A percentile compares a stretch with the other conserved stretches of the same genome.
Conservation (phyloP, 306 rosid species). For the Senna tora region DNA sequence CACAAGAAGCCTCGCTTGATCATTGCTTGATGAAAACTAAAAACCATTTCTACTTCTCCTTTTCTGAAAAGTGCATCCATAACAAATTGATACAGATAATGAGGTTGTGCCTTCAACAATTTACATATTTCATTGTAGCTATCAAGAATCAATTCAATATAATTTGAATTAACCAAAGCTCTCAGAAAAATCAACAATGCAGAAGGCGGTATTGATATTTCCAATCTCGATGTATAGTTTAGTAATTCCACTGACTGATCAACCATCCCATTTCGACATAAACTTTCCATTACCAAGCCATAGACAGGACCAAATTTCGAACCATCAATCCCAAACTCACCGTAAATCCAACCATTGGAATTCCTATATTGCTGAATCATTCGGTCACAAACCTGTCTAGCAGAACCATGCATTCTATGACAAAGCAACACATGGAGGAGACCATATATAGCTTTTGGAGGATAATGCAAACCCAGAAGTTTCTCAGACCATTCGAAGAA, state of each 20-base stretch:
- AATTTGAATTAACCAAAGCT: slow-evolving; percentile 32
- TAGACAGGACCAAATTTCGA: slow-evolving; percentile 8
- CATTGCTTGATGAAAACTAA: slow-evolving; percentile 32
- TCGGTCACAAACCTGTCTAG: slow-evolving; percentile 26
- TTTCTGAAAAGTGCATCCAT: slow-evolving; percentile 26
- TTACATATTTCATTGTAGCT: slow-evolving; percentile 20
- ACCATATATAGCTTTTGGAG: slow-evolving; percentile 17
- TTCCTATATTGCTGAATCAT: slow-evolving; percentile 21
- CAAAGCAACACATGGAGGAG: slow-evolving; percentile 34
- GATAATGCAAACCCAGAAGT: slow-evolving; percentile 29
- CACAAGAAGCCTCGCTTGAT: slow-evolving; percentile 28
- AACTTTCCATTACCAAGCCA: slow-evolving; percentile 35
- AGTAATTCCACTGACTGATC: slow-evolving; percentile 34
- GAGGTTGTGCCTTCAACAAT: slow-evolving; percentile 13
- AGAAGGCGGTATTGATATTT: slow-evolving; percentile 12
- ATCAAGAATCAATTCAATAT: slow-evolving; percentile 24
- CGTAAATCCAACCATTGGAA: slow-evolving; percentile 15
- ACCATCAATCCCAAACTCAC: not conserved
- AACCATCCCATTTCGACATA: slow-evolving; percentile 33
- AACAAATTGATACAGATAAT: slow-evolving; percentile 30
- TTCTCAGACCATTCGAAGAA: slow-evolving; percentile 38
- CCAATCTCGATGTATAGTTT: slow-evolving; percentile 2
- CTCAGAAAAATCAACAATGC: slow-evolving; percentile 20
- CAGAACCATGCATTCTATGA: slow-evolving; percentile 32
- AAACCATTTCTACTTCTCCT: slow-evolving; percentile 22